Base-by-base conservation (phyloP, 306 rosid genomes). In the Cercis canadensis region DNA sequence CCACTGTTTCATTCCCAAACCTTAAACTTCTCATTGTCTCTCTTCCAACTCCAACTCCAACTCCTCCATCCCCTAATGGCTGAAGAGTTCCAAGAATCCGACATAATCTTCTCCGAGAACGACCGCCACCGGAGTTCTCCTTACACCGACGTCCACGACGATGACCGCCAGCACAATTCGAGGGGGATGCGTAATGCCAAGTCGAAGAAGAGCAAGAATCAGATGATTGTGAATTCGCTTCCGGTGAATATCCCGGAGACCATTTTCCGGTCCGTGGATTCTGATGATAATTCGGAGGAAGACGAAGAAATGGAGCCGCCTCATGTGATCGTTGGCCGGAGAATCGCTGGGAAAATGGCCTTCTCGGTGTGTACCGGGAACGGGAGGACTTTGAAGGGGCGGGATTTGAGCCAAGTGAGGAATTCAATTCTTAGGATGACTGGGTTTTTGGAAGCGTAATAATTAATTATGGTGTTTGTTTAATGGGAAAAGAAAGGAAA, bases 341-440 rank as follows among this genome's bases (percentile, higher is more conserved):
- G 97, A 62, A 24, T 90, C 4, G 83, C 88, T 0, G 90, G 87
- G 2, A 86, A 94, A 58, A 86, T 87, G 94, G 89, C 88, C 0
- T 87, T 78, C 62, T 94, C 97, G 0, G 83, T 94, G 6, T 83
- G 91, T 41, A 74, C 88, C 0, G 99, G 99, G 4, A 78, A 86
- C 32, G 99, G 99, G 18, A 74, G 99, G 73, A 89, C 99, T 1
- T 86, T 94, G 14, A 94, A 94, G 61, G 99, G 99, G 3, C 58
- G 99, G 11, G 97, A 91, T 76, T 87, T 94, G 83, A 86, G 96
- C 36, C 81, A 76, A 37, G 97, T 94, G 57, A 77, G 99, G 74
- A 94, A 94, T 55, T 86, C 95, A 0, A 76, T 94, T 79, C 97
- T 91, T 4, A 76, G 92, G 68, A 82, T 94, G 96, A 94, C 99